Evolutionary conservation across 495 filamentous ascomycete species (phyloP).

Genomic region (Astrothelium macrocarpum): DNA sequence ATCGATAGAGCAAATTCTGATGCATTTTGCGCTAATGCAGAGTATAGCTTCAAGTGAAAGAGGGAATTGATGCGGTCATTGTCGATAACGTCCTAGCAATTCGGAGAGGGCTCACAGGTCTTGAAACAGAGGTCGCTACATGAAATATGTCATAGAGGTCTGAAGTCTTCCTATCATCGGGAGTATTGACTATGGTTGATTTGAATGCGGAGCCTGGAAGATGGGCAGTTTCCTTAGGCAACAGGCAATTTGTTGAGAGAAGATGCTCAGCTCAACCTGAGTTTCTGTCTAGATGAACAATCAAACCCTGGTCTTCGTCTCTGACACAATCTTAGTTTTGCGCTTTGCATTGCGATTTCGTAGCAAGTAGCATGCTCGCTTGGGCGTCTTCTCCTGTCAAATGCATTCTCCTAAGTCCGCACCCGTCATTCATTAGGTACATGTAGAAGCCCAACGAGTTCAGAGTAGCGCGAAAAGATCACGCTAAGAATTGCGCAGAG

Average conservation of each 20-base stretch:
- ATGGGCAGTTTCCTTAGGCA: neutral
- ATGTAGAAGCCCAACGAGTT: no score
- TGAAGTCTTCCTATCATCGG: neutral
- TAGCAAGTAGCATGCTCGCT: no score
- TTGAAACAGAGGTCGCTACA: neutral
- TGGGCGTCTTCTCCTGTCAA: no score
- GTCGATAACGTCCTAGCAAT: slow-evolving; percentile 87
- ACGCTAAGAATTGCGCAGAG: neutral
- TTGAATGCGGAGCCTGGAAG: neutral
- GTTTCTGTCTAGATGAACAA: neutral
- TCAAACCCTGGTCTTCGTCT: neutral
- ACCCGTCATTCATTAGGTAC: no score
- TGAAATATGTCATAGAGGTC: neutral
- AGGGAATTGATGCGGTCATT: slow-evolving; percentile 95
- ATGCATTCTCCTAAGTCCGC: no score
- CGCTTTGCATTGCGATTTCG: no score
- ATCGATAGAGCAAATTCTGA: neutral
- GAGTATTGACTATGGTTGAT: neutral
- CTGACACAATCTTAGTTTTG: no score
- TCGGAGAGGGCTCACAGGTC: slow-evolving; percentile 54
- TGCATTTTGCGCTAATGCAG: slow-evolving; percentile 34
- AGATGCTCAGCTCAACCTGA: slow-evolving; percentile 1
- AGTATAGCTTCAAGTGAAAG: slow-evolving; percentile 62
- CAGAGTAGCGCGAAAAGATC: no score
- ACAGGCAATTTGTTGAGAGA: neutral